These are phyloP conservation scores for Pseudogymnoascus sp. DNA, from an alignment of 2,329 filamentous ascomycete genomes.

Conservation along the genomic window DNA sequence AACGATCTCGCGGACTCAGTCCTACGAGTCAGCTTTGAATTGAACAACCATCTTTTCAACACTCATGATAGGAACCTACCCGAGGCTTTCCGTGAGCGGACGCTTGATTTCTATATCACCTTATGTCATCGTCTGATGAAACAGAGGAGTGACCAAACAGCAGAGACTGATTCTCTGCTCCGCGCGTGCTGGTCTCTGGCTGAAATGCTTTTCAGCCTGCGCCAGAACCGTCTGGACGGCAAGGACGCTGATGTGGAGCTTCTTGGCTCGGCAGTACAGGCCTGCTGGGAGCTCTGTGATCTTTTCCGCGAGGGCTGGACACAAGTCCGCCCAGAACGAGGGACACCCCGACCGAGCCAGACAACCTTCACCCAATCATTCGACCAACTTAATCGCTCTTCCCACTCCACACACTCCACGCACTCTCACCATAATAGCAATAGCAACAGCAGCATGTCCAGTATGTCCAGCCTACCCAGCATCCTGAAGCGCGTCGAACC, in stretches of 20 bases:
- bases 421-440: conserved; percentile 18
- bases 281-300: conserved; percentile 91
- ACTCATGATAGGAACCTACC: conserved; percentile 79
- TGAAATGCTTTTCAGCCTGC: conserved; percentile 85
- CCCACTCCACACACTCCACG: conserved; percentile 42
- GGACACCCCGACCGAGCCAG: conserved; percentile 75
- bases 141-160: conserved; percentile 66
- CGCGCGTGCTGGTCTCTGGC: conserved; percentile 83
- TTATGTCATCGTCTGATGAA: conserved; percentile 96
- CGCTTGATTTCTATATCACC: conserved; percentile 89
- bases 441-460: conserved; percentile 21
- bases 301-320: conserved; percentile 90
- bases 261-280: conserved; percentile 77
- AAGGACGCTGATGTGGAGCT: conserved; percentile 72
- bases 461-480: conserved; percentile 43
- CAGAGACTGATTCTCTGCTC: conserved; percentile 76
- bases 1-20: conserved; percentile 80
- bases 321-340: conserved; percentile 74
- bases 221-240: conserved; percentile 69
- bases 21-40: conserved; percentile 82
- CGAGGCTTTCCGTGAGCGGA: conserved; percentile 79
- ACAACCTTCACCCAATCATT: conserved; percentile 57
- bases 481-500: conserved; percentile 37
- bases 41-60: conserved; percentile 93
- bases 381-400: conserved; percentile 38